Conservation (phyloP, 352 stramenopile genomes). For the Globisporangium paddicum region DNA sequence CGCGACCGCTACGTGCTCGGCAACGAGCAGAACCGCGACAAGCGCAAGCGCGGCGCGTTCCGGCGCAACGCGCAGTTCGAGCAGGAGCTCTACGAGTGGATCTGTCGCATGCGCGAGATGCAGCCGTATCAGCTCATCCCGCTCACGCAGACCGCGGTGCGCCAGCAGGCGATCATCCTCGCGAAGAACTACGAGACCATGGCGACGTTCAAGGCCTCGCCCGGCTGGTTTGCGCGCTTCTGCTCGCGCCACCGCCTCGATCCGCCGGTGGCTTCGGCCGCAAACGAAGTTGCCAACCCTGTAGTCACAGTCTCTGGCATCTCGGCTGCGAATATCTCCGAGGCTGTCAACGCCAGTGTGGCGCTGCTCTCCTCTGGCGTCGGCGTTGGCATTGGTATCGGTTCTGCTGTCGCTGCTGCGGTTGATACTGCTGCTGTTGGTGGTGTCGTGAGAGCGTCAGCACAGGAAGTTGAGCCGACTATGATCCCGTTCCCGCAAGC, state of each 20-base stretch:
- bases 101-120: conserved; percentile 75
- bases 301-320: conserved; percentile 4
- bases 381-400: not conserved
- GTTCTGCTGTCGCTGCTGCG: not conserved
- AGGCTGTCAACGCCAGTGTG: conserved; percentile 1
- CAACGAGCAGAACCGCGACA: conserved; percentile 84
- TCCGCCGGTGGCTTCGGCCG: conserved; percentile 31
- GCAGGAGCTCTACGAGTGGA: conserved; percentile 84
- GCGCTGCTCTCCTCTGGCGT: conserved; percentile 3
- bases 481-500: conserved; percentile 10
- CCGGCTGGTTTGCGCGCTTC: conserved; percentile 85
- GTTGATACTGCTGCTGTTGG: not conserved
- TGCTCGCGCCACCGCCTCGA: conserved; percentile 82
- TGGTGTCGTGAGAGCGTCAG: not conserved
- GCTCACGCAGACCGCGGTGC: conserved; percentile 79
- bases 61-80: conserved; percentile 82
- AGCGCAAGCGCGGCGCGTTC: conserved; percentile 81
- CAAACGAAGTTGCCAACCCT: conserved; percentile 3
- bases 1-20: conserved; percentile 78
- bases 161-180: conserved; percentile 78
- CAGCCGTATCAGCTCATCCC: conserved; percentile 81
- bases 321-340: conserved; percentile 5
- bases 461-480: conserved; percentile 4
- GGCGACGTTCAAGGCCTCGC: conserved; percentile 82
- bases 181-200: conserved; percentile 85